Evolutionary conservation across 495 filamentous ascomycete genomes (phyloP).

Genomic region (Schizothecium vesticola): DNA sequence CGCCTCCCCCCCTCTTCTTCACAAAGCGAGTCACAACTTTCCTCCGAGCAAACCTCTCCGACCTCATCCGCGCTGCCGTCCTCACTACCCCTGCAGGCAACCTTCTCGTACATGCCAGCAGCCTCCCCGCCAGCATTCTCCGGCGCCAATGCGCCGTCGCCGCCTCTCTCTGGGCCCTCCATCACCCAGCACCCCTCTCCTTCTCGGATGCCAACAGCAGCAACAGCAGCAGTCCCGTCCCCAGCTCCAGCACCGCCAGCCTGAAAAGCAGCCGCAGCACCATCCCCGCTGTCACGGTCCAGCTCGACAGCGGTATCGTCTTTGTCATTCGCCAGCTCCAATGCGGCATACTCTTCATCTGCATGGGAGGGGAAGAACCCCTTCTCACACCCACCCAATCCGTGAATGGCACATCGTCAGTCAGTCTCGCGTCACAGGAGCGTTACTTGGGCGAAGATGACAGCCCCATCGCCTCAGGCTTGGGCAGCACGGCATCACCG

Average conservation of each 20-base stretch:
- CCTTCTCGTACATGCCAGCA: conserved; percentile 45
- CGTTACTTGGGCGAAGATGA: neutral
- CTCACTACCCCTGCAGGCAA: conserved; percentile 44
- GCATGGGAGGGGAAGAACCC: conserved; percentile 36
- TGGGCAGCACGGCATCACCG: neutral
- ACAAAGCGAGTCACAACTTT: conserved; percentile 45
- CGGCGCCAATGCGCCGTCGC: conserved; percentile 46
- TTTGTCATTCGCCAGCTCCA: conserved; percentile 43
- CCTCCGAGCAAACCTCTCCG: conserved; percentile 42
- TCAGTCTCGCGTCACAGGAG: neutral
- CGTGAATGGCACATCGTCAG: neutral
- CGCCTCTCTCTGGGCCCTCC: conserved; percentile 41
- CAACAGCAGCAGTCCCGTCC: conserved; percentile 4
- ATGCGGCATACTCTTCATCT: conserved; percentile 50
- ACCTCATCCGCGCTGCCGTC: conserved; percentile 36
- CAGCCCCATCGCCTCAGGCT: neutral
- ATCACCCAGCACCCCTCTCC: conserved; percentile 17
- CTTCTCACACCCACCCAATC: neutral
- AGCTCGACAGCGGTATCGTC: conserved; percentile 38
- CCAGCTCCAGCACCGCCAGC: conserved; percentile 7
- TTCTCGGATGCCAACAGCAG: conserved; percentile 4
- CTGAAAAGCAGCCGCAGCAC: neutral
- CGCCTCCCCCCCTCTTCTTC: conserved; percentile 40
- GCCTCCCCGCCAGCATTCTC: conserved; percentile 35
- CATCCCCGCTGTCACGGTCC: conserved; percentile 37